Conservation (phyloP, 176 grass and related monocot genomes). For the Aegilops bicornis region DNA sequence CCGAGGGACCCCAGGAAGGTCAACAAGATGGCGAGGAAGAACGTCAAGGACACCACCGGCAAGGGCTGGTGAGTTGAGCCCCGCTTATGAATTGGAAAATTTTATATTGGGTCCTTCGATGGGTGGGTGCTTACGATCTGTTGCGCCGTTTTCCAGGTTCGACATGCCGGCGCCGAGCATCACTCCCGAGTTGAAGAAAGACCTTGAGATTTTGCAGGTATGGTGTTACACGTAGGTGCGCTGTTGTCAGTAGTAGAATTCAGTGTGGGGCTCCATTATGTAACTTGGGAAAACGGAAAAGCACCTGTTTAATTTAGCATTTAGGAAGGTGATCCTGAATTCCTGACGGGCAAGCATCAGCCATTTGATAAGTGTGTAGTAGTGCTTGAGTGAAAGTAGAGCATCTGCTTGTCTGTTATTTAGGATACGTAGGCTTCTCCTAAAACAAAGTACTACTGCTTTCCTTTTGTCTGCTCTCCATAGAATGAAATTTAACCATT, state of each 20-base stretch:
- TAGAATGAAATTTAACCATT: neutral
- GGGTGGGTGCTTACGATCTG: neutral
- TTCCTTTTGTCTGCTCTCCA: neutral
- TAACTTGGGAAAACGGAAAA: neutral
- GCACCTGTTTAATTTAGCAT: neutral
- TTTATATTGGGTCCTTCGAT: neutral
- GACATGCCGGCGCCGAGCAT: constrained; percentile 90
- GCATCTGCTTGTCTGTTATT: neutral
- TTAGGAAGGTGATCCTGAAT: neutral
- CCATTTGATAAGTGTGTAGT: neutral
- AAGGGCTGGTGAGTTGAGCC: constrained; percentile 60
- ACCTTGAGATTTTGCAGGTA: constrained; percentile 91
- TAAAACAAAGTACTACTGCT: neutral
- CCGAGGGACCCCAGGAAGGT: constrained; percentile 69
- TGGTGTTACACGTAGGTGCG: neutral
- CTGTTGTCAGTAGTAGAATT: neutral
- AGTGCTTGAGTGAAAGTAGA: neutral
- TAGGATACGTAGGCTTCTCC: neutral
- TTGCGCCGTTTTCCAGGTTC: constrained; percentile 51
- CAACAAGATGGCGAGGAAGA: constrained; percentile 75
- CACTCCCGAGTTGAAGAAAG: constrained; percentile 87
- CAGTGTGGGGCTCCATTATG: neutral
- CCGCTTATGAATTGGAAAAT: neutral
- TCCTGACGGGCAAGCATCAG: neutral
- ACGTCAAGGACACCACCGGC: constrained; percentile 77